Conservation (phyloP, 2,329 filamentous ascomycete genomes). For the Diaporthe sp. region DNA sequence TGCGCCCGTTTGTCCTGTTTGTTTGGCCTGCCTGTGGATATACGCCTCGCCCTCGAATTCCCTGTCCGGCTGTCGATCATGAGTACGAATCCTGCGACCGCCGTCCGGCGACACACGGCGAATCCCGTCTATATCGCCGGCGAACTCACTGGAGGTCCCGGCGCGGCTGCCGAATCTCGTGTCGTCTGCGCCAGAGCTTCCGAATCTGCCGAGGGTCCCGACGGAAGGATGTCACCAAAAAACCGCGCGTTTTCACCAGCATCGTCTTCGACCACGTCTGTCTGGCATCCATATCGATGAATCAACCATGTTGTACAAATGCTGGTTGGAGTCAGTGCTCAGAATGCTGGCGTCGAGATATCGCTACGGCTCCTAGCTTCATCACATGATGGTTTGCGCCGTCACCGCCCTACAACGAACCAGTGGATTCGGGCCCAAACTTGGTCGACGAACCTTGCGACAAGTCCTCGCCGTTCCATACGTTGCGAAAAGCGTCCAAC, state of each 20-base stretch:
- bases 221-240: not conserved
- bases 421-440: not conserved
- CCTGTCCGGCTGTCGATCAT: not conserved
- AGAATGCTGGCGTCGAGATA: not conserved
- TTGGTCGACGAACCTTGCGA: not conserved
- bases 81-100: not conserved
- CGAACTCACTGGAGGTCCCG: not conserved
- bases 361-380: not conserved
- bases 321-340: not conserved
- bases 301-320: not conserved
- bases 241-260: not conserved
- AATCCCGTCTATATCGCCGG: not conserved
- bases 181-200: constrained; percentile 6
- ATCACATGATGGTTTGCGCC: constrained; percentile 1
- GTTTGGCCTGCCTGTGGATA: not conserved
- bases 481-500: no score
- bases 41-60: not conserved
- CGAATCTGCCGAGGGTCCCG: constrained; percentile 14
- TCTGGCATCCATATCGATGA: not conserved
- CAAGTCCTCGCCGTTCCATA: not conserved
- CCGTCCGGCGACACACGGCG: not conserved
- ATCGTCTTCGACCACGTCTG: not conserved
- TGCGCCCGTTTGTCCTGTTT: not conserved
- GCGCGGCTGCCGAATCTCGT: not conserved
- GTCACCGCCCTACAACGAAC: not conserved